These are phyloP conservation scores for Melanomma pulvis-pyrius DNA, from an alignment of 495 filamentous ascomycete genomes.

Conservation along the genomic window DNA sequence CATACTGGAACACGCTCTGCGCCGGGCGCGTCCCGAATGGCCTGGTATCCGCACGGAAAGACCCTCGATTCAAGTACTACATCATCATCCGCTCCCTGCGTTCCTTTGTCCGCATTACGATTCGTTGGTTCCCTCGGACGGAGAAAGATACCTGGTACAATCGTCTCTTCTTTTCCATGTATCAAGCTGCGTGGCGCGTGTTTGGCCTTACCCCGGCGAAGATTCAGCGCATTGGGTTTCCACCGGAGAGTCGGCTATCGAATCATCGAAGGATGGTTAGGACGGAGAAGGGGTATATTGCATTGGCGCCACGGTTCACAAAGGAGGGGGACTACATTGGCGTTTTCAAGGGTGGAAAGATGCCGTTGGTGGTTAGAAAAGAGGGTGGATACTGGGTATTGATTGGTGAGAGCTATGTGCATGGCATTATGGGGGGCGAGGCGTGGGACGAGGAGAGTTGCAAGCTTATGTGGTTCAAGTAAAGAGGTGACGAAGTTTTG, in stretches of 20 bases:
- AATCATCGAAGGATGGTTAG: constrained; percentile 18
- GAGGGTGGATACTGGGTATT: constrained; percentile 2
- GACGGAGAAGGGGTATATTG: constrained; percentile 19
- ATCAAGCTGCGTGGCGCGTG: constrained; percentile 2
- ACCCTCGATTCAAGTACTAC: constrained; percentile 23
- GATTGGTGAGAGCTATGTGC: constrained; percentile 22
- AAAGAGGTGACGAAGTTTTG: background rate
- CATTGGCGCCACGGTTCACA: constrained; percentile 1
- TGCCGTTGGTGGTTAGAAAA: constrained; percentile 13
- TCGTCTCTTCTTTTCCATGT: constrained; percentile 10
- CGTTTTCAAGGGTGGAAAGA: constrained; percentile 14
- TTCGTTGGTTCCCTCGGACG: constrained; percentile 12
- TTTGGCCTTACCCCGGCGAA: constrained; percentile 13
- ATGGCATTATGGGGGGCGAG: constrained; percentile 21
- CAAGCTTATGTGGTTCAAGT: constrained; percentile 22
- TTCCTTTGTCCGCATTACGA: constrained; percentile 5
- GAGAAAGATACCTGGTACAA: constrained; percentile 17
- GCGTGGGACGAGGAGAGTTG: constrained; percentile 6
- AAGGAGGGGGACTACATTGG: constrained; percentile 8
- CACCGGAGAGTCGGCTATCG: constrained; percentile 7
- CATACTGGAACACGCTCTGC: constrained; percentile 24
- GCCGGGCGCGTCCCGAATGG: background rate
- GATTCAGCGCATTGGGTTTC: constrained; percentile 20
- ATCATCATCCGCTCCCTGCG: constrained; percentile 1
- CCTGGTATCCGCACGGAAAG: background rate